phyloP scores from a whole-genome alignment of 352 stramenopile genomes.

The Globisporangium nodosum region DNA sequence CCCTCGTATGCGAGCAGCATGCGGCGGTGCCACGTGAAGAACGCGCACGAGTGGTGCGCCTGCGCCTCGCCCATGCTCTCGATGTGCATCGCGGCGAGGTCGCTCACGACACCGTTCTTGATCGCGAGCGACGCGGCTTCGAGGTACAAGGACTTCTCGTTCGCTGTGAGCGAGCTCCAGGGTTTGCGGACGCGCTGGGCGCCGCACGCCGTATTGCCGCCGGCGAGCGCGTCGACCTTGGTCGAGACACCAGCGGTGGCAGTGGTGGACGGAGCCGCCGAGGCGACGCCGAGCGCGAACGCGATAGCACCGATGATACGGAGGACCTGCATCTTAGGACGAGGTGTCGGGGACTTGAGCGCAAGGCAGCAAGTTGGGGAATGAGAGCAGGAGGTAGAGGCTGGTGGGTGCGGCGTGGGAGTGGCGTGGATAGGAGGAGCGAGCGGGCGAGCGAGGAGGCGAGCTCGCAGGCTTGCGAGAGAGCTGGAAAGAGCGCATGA shows the following conservation, averaged over 20 bases:
- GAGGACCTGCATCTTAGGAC: slow-evolving; percentile 11
- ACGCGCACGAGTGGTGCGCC: slow-evolving; percentile 48
- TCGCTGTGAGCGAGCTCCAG: slow-evolving; percentile 31
- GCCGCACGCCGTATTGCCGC: slow-evolving; percentile 42
- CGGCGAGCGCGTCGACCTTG: slow-evolving; percentile 36
- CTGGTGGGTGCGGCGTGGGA: background rate
- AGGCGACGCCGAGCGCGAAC: slow-evolving; percentile 4
- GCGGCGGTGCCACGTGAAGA: slow-evolving; percentile 65
- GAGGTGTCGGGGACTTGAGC: slow-evolving; percentile 6
- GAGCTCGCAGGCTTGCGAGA: too few species aligned
- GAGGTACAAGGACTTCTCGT: slow-evolving; percentile 51
- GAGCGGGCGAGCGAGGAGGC: too few species aligned
- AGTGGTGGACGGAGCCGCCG: background rate
- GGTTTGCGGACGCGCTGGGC: slow-evolving; percentile 41
- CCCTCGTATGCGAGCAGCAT: slow-evolving; percentile 59
- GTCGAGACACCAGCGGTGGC: slow-evolving; percentile 11
- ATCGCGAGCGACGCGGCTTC: slow-evolving; percentile 39
- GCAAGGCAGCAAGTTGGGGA: slow-evolving; percentile 10
- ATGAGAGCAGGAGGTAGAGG: slow-evolving; percentile 1
- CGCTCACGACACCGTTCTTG: slow-evolving; percentile 34
- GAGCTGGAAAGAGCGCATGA: background rate
- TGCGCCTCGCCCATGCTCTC: slow-evolving; percentile 43
- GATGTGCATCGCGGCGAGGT: slow-evolving; percentile 39
- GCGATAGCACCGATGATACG: slow-evolving; percentile 11
- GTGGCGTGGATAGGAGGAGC: background rate